These are phyloP conservation scores for Epichloe sibirici DNA, from an alignment of 2,329 filamentous ascomycete species.

Conservation along the genomic window DNA sequence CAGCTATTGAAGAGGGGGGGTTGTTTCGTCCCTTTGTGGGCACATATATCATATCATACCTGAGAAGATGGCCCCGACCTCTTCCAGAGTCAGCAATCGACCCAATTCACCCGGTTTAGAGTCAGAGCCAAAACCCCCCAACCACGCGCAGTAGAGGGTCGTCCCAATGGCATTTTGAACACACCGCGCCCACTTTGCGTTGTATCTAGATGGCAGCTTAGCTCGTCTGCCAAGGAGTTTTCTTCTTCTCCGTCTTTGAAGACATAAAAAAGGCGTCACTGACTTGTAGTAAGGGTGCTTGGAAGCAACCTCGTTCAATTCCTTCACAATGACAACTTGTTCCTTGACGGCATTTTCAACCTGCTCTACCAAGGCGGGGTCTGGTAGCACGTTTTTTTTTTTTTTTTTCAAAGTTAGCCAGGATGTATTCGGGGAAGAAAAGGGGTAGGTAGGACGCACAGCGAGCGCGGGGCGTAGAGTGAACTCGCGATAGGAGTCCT, in stretches of 20 bases:
- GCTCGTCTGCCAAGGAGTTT: neutral
- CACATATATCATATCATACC: constrained; percentile 33
- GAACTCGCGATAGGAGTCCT: constrained; percentile 75
- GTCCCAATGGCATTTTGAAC: constrained; percentile 64
- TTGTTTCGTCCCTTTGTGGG: no score
- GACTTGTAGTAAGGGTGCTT: constrained; percentile 94
- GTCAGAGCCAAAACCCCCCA: constrained; percentile 53
- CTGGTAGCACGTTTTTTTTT: constrained; percentile 18
- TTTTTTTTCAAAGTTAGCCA: constrained; percentile 4
- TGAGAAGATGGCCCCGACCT: constrained; percentile 66
- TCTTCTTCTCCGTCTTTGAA: neutral
- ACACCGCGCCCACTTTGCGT: constrained; percentile 71
- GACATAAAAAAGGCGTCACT: neutral
- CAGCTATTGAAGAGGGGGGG: neutral
- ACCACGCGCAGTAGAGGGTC: constrained; percentile 54
- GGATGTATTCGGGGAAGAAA: neutral
- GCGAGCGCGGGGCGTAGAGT: constrained; percentile 63
- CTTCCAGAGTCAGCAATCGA: constrained; percentile 73
- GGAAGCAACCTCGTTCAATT: constrained; percentile 62
- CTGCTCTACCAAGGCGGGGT: constrained; percentile 54
- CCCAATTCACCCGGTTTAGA: constrained; percentile 39
- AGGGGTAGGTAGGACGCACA: constrained; percentile 25
- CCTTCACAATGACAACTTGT: constrained; percentile 57
- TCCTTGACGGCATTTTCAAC: constrained; percentile 61
- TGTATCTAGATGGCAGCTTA: constrained; percentile 42